A percentile compares a stretch with the other conserved stretches of the same genome.
phyloP scores from a whole-genome alignment of 805 yeast species.

The Zygotorulaspora sp. region DNA sequence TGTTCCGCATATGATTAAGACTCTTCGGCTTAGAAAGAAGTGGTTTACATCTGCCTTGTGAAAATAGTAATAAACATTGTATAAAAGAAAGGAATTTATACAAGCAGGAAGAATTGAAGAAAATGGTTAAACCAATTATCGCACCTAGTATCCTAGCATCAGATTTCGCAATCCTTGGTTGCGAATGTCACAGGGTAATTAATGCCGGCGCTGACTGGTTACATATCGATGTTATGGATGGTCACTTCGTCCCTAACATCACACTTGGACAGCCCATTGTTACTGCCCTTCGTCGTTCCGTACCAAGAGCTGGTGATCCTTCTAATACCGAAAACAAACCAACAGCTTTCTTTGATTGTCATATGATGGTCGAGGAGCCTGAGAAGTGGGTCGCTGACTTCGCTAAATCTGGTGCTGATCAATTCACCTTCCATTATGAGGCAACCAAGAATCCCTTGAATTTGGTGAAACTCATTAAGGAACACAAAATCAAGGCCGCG shows the following conservation, averaged over 20 bases:
- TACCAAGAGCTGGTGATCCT: slow-evolving; percentile 58
- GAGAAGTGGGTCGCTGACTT: slow-evolving; percentile 91
- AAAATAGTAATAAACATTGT: neutral
- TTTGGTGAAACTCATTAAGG: slow-evolving; percentile 70
- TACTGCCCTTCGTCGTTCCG: slow-evolving; percentile 63
- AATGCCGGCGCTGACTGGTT: slow-evolving; percentile 91
- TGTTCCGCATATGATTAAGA: no score
- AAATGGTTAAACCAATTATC: slow-evolving; percentile 74
- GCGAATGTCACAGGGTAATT: slow-evolving; percentile 79
- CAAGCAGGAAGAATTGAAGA: slow-evolving; percentile 2
- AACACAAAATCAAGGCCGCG: slow-evolving; percentile 85
- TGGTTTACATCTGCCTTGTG: no score
- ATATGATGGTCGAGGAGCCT: slow-evolving; percentile 94
- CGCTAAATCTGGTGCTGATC: slow-evolving; percentile 92
- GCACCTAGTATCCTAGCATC: slow-evolving; percentile 95
- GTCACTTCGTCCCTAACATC: slow-evolving; percentile 95
- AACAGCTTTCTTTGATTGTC: slow-evolving; percentile 78
- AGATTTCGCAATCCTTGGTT: slow-evolving; percentile 84
- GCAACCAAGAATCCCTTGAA: slow-evolving; percentile 75
- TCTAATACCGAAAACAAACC: slow-evolving; percentile 34
- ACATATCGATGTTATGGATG: slow-evolving; percentile 98
- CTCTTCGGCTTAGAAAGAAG: no score
- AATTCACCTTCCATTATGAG: slow-evolving; percentile 93
- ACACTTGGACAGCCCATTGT: slow-evolving; percentile 92
- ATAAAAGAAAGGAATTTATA: no score